Percentiles rank a stretch among this genome's conserved stretches.
phyloP scores from a whole-genome alignment of 768 basidiomycete genomes.

The Suillus subaureus region DNA sequence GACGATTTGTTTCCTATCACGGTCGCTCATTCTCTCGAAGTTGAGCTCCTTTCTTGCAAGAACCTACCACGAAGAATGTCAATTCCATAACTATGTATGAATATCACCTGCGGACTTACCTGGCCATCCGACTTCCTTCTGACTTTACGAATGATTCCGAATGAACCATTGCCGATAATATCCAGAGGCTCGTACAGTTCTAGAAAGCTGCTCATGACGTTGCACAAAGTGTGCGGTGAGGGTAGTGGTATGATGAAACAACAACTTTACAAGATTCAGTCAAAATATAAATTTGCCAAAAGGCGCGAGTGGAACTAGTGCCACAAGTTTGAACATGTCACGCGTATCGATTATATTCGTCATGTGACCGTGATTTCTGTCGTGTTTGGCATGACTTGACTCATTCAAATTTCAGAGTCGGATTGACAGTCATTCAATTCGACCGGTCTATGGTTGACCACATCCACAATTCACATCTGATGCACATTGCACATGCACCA shows the following conservation, averaged over 20 bases:
- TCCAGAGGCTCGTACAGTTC: slow-evolving; percentile 87
- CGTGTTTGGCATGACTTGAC: background rate
- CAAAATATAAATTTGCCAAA: slow-evolving; percentile 23
- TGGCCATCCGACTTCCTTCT: slow-evolving; percentile 79
- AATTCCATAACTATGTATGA: background rate
- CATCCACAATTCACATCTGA: background rate
- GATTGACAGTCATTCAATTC: no score
- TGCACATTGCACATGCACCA: background rate
- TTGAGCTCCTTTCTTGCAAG: slow-evolving; percentile 96
- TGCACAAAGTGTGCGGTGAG: slow-evolving; percentile 10
- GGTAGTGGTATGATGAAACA: background rate
- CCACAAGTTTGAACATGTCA: slow-evolving; percentile 28
- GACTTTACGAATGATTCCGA: slow-evolving; percentile 97
- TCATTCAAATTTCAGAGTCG: no score
- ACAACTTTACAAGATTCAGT: slow-evolving; percentile 12
- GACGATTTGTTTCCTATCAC: slow-evolving; percentile 95
- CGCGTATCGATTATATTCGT: slow-evolving; percentile 9
- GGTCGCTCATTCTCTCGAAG: slow-evolving; percentile 95
- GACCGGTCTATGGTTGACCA: background rate
- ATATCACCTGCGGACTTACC: slow-evolving; percentile 47
- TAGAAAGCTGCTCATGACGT: slow-evolving; percentile 45
- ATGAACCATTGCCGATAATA: slow-evolving; percentile 95
- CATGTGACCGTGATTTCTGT: slow-evolving; percentile 31
- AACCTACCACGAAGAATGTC: slow-evolving; percentile 43
- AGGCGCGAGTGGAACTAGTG: slow-evolving; percentile 13